Base-by-base conservation (phyloP, 345 rosid genomes). In the Theobroma cacao region DNA sequence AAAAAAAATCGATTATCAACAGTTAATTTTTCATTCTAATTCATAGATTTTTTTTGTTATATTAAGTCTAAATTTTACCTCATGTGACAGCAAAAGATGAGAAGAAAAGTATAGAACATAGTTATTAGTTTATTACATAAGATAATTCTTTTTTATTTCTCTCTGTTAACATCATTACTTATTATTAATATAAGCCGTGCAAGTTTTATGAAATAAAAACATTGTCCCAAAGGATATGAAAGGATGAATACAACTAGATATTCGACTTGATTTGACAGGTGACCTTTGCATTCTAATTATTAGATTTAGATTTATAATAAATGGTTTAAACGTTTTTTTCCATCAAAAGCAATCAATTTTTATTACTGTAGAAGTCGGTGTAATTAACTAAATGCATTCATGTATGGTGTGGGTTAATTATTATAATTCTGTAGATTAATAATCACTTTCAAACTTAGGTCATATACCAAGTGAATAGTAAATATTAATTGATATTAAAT, bases 161-260 rank as follows among this genome's bases (percentile, higher is more conserved):
- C 48, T 65, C 30, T n/a, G 5, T 33, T n/a, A 9, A 38, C 3
- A 38, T 65, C 8, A 64, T 64, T 64, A 64, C 7, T 36, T 20
- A 65, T 65, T 65, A 65, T 40, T 26, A 65, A 65, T 65, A n/a
- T 38, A 14, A 65, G 28, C 11, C 71, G 50, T 65, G 71, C 22
- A 65, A 65, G 71, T 31, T 56, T 24, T 24, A 55, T 22, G 28
- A 24, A 9, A n/a, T n/a, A 7, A 7, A 41, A 41, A 41, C 45
- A 36, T 41, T 7, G 45, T 41, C 45, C 10, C 45, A 6, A 41
- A 41, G 45, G 45, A 41, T 41, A 41, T 41, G 9, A 5, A 41
- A 41, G 45, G 8, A 41, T 41, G 45, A 41, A 5, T 41, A 41
- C 45, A 11, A 41, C 45, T 41, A 41, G 45, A 7, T 7, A 41